Conservation (phyloP, 2,329 filamentous ascomycete genomes). For the Calonectria naviculata region DNA sequence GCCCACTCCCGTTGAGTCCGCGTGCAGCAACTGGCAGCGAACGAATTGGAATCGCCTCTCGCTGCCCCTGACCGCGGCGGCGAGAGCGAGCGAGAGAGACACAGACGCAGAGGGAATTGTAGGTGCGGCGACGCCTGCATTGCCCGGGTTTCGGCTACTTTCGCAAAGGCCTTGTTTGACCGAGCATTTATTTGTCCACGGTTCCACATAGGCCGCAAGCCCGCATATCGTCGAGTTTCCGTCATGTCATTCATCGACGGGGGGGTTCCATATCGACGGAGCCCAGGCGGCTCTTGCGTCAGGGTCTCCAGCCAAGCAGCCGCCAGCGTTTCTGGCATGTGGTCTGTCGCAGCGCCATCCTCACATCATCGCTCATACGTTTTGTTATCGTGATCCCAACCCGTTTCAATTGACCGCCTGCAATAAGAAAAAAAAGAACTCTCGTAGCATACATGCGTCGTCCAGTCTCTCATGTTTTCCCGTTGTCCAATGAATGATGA, state of each 20-base stretch:
- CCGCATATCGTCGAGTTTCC: conserved; percentile 13
- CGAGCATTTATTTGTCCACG: conserved; percentile 5
- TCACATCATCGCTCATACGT: conserved; percentile 22
- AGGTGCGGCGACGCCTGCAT: background rate
- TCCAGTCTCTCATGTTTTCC: background rate
- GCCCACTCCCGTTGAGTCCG: background rate
- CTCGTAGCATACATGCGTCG: conserved; percentile 11
- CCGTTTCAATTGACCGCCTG: background rate
- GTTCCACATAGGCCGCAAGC: conserved; percentile 13
- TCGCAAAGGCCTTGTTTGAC: background rate
- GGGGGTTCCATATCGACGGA: conserved; percentile 3
- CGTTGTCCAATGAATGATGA: background rate
- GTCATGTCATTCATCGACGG: conserved; percentile 22
- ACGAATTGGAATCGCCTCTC: background rate
- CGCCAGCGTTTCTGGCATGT: conserved; percentile 11
- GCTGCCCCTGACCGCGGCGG: background rate
- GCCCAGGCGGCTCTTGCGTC: conserved; percentile 10
- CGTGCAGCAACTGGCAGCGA: background rate
- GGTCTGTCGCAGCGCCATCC: conserved; percentile 7
- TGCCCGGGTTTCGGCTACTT: conserved; percentile 18
- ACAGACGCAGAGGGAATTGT: background rate
- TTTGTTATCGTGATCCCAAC: conserved; percentile 21
- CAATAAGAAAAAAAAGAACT: background rate
- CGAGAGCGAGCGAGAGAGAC: background rate
- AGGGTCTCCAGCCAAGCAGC: conserved; percentile 2